Evolutionary conservation across 371 early-diverging fungal genomes (phyloP), one percentile per base, ranked within the genome.

Genomic region (Saksenaea vasiformis): DNA sequence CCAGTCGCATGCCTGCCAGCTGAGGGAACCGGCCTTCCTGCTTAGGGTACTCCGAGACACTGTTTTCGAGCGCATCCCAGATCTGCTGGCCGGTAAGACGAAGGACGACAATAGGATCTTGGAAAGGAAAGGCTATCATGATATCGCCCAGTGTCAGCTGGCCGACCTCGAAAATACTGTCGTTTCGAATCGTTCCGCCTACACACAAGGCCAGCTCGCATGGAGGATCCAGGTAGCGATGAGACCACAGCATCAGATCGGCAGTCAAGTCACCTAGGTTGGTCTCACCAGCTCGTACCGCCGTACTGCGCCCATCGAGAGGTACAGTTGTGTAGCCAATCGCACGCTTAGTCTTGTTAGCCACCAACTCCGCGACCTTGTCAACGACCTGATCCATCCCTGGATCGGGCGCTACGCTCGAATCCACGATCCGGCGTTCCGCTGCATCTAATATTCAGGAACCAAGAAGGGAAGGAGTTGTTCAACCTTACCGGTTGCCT

Each of bases 21-120:
- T 88, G 84, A 3, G 88, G 89, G 54, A 89, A 89, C 31, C 88
- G 65, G 4, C 89, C 89, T 37, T 89, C 89, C 59, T 86, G 87
- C 24, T 80, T 84, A 3, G 89, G 89, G 62, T 80, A 82, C 70
- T 76, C 82, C 31, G 84, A 80, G 15, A 89, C 77, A 34, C 81
- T 77, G 63, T 82, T 85, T 57, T 89, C 88, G 17, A 89, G 62
- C 0, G 85, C 88, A 9, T 77, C 82, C 63, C 78, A 77, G 26
- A 88, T 57, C 57, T 87, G 80, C 35, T 73, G 66, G 2, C 89
- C 89, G 0, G 85, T 82, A 14, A 89, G 57, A 14, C 69, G 64
- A 31, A 89, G 72, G 13, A 89, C 86, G 3, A 89, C 86, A 0
- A 81, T 66, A 13, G 88, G 89, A 43, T 89, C 89, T 26, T 82